Conservation (phyloP, 179 eudicot genomes). For the Patellifolia procumbens region DNA sequence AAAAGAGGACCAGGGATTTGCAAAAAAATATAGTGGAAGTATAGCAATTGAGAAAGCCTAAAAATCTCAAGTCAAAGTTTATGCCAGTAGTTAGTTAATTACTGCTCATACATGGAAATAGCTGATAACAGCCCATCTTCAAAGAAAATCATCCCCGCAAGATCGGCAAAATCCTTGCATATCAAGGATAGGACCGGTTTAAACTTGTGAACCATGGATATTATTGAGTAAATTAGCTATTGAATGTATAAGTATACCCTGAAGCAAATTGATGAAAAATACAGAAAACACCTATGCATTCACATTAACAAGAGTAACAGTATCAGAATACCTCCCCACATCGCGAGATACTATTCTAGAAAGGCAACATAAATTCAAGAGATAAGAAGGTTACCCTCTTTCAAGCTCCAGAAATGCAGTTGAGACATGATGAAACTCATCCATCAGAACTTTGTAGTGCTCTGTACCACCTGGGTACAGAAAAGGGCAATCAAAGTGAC, state of each 20-base stretch:
- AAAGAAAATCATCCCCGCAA: neutral
- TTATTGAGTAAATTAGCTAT: neutral
- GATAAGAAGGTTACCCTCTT: conserved; percentile 46
- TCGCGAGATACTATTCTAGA: neutral
- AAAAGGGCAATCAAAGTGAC: conserved; percentile 17
- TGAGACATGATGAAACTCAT: conserved; percentile 84
- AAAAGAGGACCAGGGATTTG: neutral
- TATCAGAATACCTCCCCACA: neutral
- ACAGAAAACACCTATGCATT: neutral
- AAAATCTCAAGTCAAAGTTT: neutral
- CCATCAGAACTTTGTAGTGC: conserved; percentile 92
- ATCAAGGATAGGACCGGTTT: neutral
- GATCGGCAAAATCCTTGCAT: too few species aligned
- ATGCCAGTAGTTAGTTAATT: neutral
- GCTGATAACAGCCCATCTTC: neutral
- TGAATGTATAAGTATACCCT: neutral
- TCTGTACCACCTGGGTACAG: conserved; percentile 73
- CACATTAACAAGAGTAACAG: neutral
- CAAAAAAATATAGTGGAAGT: neutral
- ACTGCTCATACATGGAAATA: neutral
- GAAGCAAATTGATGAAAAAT: neutral
- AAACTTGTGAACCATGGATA: neutral
- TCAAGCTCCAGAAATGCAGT: conserved; percentile 93
- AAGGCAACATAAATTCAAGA: conserved; percentile 5
- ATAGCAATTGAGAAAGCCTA: neutral